Conservation (phyloP, 1,139 yeast genomes). For the Hemisphaericaspora xylanilytica region DNA sequence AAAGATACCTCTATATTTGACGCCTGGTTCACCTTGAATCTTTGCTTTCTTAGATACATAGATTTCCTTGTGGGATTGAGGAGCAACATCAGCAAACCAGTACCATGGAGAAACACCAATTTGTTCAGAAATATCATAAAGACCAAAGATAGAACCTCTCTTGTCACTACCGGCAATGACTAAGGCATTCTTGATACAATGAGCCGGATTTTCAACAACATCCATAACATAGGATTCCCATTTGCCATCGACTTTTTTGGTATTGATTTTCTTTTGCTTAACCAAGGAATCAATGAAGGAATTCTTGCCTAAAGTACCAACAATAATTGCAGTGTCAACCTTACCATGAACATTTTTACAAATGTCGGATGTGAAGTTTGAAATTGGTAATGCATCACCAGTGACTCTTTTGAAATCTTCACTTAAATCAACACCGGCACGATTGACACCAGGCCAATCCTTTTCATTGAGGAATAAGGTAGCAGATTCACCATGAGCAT, state of each 20-base stretch:
- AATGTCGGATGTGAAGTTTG: slow-evolving; percentile 10
- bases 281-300: slow-evolving; percentile 13
- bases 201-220: slow-evolving; percentile 9
- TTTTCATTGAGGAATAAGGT: slow-evolving; percentile 10
- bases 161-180: slow-evolving; percentile 18
- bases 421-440: slow-evolving; percentile 8
- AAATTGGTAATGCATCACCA: slow-evolving; percentile 7
- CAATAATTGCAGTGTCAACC: slow-evolving; percentile 14
- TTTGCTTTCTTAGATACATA: slow-evolving; percentile 11
- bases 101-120: slow-evolving; percentile 20
- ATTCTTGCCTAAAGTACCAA: slow-evolving; percentile 18
- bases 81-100: slow-evolving; percentile 17
- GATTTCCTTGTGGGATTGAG: slow-evolving; percentile 10
- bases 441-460: slow-evolving; percentile 18
- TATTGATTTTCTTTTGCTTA: slow-evolving; percentile 9
- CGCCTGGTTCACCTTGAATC: slow-evolving; percentile 17
- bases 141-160: slow-evolving; percentile 17
- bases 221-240: slow-evolving; percentile 17
- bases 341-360: slow-evolving; percentile 10
- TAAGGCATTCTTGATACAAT: slow-evolving; percentile 13
- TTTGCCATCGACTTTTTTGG: slow-evolving; percentile 14
- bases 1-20: slow-evolving; percentile 17
- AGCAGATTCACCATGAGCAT: slow-evolving; percentile 6
- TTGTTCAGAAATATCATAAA: slow-evolving; percentile 16
- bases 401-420: slow-evolving; percentile 9